Evolutionary conservation across 305 asterid genomes (phyloP), one percentile per base, ranked within the genome.

Genomic region (Ilex paraguariensis): DNA sequence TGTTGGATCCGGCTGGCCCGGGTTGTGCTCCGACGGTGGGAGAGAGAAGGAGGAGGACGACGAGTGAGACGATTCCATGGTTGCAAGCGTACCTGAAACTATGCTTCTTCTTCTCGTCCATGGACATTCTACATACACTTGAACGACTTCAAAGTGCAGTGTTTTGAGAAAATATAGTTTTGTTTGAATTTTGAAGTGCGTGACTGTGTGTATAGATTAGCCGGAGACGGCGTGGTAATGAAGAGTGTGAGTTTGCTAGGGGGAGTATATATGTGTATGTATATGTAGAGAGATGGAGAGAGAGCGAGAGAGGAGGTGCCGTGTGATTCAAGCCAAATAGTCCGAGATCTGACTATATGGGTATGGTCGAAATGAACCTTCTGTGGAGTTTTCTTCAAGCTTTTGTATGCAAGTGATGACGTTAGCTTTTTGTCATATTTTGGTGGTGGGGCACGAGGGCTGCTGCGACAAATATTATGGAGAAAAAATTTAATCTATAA

Each of bases 21-120:
- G 52, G 16, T 39, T 80, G 85, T 56, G 81, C 78, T 14, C 14
- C 65, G 54, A 57, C 67, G 58, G n/a, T n/a, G 31, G 31, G 12
- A 3, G 31, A 16, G 31, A 16, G 31, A 8, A 52, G 56, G n/a
- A 52, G 31, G 56, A 52, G 31, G 11, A 52, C 14, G 13, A 50
- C 9, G n/a, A 52, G 31, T 0, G 56, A 52, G 11, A 52, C 13
- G 13, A 49, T n/a, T 12, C 11, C 53, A 49, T 49, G 12, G 53
- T 49, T 5, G 53, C 11, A 49, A 13, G 53, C 11, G 14, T n/a
- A n/a, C 5, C 28, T 21, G 16, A 7, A 49, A 7, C 6, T 49
- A 0, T 49, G 0, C 13, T 49, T 7, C 13, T 49, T 12, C 7
- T 48, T n/a, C 1, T n/a, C 50, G 50, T 8, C 2, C 2, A 45